Base-by-base conservation (phyloP, 331 rosid species). In the Acacia pycnantha region DNA sequence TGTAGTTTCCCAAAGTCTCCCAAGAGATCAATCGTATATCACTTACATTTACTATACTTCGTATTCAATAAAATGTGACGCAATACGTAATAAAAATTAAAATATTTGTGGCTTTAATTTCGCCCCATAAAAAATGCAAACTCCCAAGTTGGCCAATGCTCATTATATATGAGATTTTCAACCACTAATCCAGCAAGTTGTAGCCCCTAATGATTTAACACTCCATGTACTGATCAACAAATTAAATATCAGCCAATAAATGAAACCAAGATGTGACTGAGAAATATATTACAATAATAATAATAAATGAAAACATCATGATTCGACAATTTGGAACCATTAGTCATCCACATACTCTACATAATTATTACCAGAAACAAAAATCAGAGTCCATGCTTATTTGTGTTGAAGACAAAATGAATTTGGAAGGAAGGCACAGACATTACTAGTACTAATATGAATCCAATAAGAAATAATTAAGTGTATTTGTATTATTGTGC, bases 261-360 rank as follows among this genome's bases (percentile, higher is more conserved):
- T 62, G 51, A 44, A 41, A 43, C 79, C 61, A 21, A 31, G 46
- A 71, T 72, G 65, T 80, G 73, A 80, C 78, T 1, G 9, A 24
- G 35, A 80, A 44, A 79, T n/a, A n/a, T n/a, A 16, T 50, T 16
- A 50, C 0, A 53, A 19, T 4, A 53, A 19, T 19, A 54, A 21
- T 53, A 69, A 70, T 58, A 37, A 68, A 43, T 11, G 22, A 44
- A 21, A 27, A 61, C 26, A 58, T 58, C 0, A 37, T 7, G 16
- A 72, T 62, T 31, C 13, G 64, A 31, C 33, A 43, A 26, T 56
- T 79, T 61, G 53, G 43, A 33, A 8, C 43, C 53, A 13, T 80
- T 44, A 54, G 11, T 27, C 68, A 31, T 15, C 56, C 8, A 50
- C n/a, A 50, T 6, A 50, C n/a, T 15, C 8, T 31, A 27, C 41